Conservation (phyloP, 495 filamentous ascomycete species). For the Aspergillus olivimuriae region DNA sequence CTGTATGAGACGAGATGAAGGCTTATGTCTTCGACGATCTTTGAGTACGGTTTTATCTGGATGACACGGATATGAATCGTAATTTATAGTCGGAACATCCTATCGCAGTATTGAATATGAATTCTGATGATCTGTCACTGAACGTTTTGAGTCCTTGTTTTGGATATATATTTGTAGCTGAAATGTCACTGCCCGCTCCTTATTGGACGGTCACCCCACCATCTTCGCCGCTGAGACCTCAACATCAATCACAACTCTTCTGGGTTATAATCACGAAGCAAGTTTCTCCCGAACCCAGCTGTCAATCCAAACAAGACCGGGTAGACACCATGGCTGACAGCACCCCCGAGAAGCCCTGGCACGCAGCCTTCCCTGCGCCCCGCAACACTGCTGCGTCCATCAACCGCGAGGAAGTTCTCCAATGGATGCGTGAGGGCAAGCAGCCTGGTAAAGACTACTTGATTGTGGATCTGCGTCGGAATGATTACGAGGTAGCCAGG, state of each 20-base stretch:
- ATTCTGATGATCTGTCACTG: no score
- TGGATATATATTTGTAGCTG: no score
- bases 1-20: constrained; percentile 48
- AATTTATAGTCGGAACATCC: constrained; percentile 49
- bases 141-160: no score
- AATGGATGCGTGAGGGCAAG: constrained; percentile 33
- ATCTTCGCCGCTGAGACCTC: not conserved
- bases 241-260: not conserved
- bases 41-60: constrained; percentile 50
- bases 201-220: no score
- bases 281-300: no score
- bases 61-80: constrained; percentile 38
- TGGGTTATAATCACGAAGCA: no score
- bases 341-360: constrained; percentile 37
- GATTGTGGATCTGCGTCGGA: constrained; percentile 57
- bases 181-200: no score
- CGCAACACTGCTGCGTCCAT: constrained; percentile 22
- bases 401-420: constrained; percentile 30
- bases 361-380: constrained; percentile 38
- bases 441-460: constrained; percentile 46
- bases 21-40: constrained; percentile 36
- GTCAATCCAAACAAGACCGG: no score
- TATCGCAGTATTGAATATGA: no score
- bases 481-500: constrained; percentile 51
- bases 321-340: no score